Evolutionary conservation across 164 flowering plant genomes (phyloP).

Genomic region (Chloranthus sessilifolius): DNA sequence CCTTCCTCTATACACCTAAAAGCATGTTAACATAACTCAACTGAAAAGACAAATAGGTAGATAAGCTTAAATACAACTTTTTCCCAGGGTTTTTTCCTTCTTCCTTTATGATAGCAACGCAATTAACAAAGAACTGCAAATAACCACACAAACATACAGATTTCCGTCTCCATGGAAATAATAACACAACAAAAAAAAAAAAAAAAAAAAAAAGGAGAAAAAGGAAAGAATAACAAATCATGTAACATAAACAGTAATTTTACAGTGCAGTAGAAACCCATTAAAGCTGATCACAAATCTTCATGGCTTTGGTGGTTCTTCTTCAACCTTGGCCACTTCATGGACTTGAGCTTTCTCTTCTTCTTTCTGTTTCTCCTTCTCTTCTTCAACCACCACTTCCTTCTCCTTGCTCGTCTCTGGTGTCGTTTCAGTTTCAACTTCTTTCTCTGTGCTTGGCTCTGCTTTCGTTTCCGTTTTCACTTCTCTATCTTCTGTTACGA

Average conservation of each 20-base stretch:
- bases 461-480: conserved; percentile 11
- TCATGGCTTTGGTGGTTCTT: conserved; percentile 18
- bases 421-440: conserved; percentile 30
- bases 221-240: conserved; percentile 20
- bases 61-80: conserved; percentile 10
- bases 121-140: background rate
- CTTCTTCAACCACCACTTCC: conserved; percentile 14
- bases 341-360: conserved; percentile 10
- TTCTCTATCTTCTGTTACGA: conserved; percentile 39
- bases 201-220: background rate
- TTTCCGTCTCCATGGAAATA: background rate
- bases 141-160: background rate
- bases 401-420: conserved; percentile 27
- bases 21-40: too few relatives aligned
- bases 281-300: background rate
- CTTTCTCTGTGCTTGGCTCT: conserved; percentile 20
- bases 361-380: background rate
- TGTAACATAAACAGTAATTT: conserved; percentile 6
- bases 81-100: background rate
- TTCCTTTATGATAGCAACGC: conserved; percentile 4
- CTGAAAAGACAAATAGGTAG: too few relatives aligned
- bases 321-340: conserved; percentile 18
- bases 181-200: too few relatives aligned
- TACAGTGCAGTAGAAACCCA: background rate
- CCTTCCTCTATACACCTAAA: too few relatives aligned